A percentile compares a stretch with the other conserved stretches of the same genome.
These are phyloP conservation scores for Colletotrichum sansevieriae DNA, from an alignment of 2,329 filamentous ascomycete genomes.

Conservation along the genomic window DNA sequence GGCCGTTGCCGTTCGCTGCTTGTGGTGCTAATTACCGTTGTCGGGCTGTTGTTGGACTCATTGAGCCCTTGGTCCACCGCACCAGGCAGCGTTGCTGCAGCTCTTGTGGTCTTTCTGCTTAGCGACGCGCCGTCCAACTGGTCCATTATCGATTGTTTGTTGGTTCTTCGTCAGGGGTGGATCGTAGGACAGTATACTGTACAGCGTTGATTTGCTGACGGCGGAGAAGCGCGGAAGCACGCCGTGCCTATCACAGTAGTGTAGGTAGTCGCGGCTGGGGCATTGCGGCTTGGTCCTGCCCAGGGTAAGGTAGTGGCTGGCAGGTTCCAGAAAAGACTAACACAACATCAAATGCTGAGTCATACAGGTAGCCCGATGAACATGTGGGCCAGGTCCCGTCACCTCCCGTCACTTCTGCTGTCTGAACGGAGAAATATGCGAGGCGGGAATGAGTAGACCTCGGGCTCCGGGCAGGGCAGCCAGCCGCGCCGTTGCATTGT, in stretches of 20 bases:
- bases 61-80: conserved; percentile 12
- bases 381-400: too few species aligned
- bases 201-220: background rate
- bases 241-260: background rate
- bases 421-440: conserved; percentile 15
- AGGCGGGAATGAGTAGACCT: background rate
- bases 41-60: conserved; percentile 16
- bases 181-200: background rate
- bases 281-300: too few species aligned
- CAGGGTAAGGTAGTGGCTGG: too few species aligned
- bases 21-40: conserved; percentile 29
- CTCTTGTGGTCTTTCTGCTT: conserved; percentile 13
- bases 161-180: conserved; percentile 32
- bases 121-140: conserved; percentile 13
- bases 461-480: conserved; percentile 1
- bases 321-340: too few species aligned
- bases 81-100: conserved; percentile 35
- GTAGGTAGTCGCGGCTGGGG: background rate
- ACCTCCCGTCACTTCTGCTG: too few species aligned
- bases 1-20: conserved; percentile 20
- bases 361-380: background rate
- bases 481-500: conserved; percentile 18
- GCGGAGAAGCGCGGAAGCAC: conserved; percentile 2
- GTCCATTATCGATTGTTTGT: conserved; percentile 15
- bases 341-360: background rate